Evolutionary conservation across 495 filamentous ascomycete species (phyloP).

Genomic region (Aspergillus nanangensis): DNA sequence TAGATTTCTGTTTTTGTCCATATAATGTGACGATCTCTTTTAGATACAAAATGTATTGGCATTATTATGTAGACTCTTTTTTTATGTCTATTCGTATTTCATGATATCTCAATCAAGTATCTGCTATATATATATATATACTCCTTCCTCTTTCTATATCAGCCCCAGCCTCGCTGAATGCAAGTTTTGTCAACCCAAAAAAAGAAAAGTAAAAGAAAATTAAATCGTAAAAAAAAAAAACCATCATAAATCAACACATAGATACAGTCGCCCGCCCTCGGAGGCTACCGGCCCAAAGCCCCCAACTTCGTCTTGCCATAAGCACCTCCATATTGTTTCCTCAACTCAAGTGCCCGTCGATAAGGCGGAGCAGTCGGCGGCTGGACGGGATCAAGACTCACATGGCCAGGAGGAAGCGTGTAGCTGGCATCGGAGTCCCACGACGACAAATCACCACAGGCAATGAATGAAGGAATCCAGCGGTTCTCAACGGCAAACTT

Average conservation of each 20-base stretch:
- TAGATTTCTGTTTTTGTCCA: no score
- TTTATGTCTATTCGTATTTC: neutral
- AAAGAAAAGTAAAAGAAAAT: neutral
- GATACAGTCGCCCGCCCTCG: neutral
- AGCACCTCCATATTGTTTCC: constrained; percentile 68
- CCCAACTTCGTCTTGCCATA: constrained; percentile 72
- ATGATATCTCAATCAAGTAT: no score
- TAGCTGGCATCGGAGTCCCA: constrained; percentile 96
- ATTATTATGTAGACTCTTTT: neutral
- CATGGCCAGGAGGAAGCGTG: constrained; percentile 68
- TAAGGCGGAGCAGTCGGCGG: constrained; percentile 96
- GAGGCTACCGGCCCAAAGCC: constrained; percentile 12
- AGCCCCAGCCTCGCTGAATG: no score
- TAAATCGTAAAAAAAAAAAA: neutral
- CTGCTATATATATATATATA: no score
- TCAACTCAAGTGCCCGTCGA: constrained; percentile 80
- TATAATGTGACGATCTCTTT: no score
- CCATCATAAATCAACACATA: neutral
- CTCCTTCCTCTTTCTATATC: no score
- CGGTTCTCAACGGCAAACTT: constrained; percentile 42
- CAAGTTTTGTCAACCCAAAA: no score
- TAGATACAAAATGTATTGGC: neutral
- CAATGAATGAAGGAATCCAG: constrained; percentile 93
- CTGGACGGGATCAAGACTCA: constrained; percentile 88
- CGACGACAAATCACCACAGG: constrained; percentile 90